Evolutionary conservation across 2,329 filamentous ascomycete species (phyloP), one percentile per base, ranked within the genome.

Genomic region (Lecanicillium sp.): DNA sequence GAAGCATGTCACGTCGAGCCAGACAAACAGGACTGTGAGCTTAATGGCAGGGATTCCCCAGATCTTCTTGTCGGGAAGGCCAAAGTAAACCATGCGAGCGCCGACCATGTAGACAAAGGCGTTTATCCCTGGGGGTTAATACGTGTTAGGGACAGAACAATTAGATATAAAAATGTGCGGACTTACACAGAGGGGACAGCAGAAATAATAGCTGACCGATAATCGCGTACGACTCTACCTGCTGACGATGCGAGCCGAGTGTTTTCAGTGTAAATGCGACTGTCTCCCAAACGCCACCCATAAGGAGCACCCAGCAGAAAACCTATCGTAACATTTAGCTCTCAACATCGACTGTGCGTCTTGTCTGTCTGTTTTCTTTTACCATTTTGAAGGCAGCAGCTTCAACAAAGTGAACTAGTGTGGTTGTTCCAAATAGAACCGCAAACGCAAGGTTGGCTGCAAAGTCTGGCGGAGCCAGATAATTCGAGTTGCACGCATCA

Each of bases 1-100:
- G 50, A 73, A 72, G 12, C 63, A 65, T 25, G 64, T 28, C n/a
- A 71, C 46, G 44, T 71, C 68, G 25, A 69, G 54, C 53, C 62
- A 62, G 8, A 73, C 66, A 35, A 73, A 72, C 28, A 64, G 49
- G 30, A 60, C 59, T 12, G 66, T 63, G 41, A 73, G 57, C 14
- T 54, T 54, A 18, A 52, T 49, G 14, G 59, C 55, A 20, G 52
- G 57, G 33, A 63, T 47, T 9, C 58, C 54, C 27, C 59, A 49
- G 15, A 65, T 53, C 19, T 51, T 56, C 45, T 58, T 57, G 9
- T 59, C 54, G 1, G 63, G 63, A 17, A 65, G 51, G 41, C 54
- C 55, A 40, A 57, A 61, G 47, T 60, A 57, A 5, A 65, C 51
- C 44, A 64, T 53, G 22, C 61, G 56, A 1, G 63, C 59, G 29